phyloP scores from a whole-genome alignment of 2,329 filamentous ascomycete species.

The Beauveria sp. region DNA sequence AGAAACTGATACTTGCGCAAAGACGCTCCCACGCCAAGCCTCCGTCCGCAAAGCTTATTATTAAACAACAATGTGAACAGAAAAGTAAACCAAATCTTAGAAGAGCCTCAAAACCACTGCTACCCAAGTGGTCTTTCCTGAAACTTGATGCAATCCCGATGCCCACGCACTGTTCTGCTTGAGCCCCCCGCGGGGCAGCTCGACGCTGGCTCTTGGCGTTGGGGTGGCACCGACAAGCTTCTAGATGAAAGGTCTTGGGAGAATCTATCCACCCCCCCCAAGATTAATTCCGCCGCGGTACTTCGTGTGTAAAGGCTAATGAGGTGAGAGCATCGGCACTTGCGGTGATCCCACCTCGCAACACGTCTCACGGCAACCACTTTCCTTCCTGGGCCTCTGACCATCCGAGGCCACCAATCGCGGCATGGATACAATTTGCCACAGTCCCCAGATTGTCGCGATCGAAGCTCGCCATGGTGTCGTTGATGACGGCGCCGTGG shows the following conservation, averaged over 20 bases:
- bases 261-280: slow-evolving; percentile 22
- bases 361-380: slow-evolving; percentile 26
- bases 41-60: neutral
- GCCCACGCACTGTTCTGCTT: neutral
- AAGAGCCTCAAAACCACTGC: neutral
- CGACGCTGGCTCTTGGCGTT: neutral
- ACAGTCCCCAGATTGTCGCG: slow-evolving; percentile 27
- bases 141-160: slow-evolving; percentile 1
- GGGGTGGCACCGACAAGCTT: slow-evolving; percentile 15
- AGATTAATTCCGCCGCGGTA: slow-evolving; percentile 19
- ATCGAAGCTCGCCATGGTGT: slow-evolving; percentile 40
- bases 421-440: slow-evolving; percentile 38
- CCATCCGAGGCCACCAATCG: slow-evolving; percentile 33
- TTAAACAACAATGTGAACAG: neutral
- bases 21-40: slow-evolving; percentile 2
- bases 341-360: slow-evolving; percentile 29
- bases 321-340: slow-evolving; percentile 20
- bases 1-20: neutral
- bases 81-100: neutral
- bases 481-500: slow-evolving; percentile 35
- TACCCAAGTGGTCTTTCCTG: neutral
- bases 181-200: no score
- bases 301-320: slow-evolving; percentile 21
- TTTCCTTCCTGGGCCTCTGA: slow-evolving; percentile 33
- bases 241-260: slow-evolving; percentile 14